A percentile compares a stretch with the other conserved stretches of the same genome.
Conservation (phyloP, 148 eudicot genomes). For the Camellia sinensis region DNA sequence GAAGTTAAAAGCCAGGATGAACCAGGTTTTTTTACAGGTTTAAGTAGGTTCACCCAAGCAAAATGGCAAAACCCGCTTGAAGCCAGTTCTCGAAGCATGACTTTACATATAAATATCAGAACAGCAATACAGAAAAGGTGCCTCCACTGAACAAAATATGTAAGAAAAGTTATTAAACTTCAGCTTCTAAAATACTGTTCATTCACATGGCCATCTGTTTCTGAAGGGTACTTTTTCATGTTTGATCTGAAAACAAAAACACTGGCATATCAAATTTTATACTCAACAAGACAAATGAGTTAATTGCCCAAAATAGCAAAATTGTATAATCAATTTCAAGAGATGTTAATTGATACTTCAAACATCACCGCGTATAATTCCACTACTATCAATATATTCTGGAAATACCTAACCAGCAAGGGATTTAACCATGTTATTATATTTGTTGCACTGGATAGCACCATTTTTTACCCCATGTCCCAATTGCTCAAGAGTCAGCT, state of each 20-base stretch:
- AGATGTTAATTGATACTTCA: too few species aligned
- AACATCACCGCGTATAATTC: too few species aligned
- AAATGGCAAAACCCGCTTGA: conserved; percentile 3
- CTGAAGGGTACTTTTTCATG: background rate
- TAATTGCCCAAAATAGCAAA: too few species aligned
- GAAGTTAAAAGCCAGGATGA: background rate
- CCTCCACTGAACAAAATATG: background rate
- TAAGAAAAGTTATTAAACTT: background rate
- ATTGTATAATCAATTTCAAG: too few species aligned
- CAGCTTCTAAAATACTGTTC: background rate
- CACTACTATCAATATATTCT: too few species aligned
- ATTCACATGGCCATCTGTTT: background rate
- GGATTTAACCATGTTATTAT: too few species aligned
- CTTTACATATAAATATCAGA: background rate
- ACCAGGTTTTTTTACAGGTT: background rate
- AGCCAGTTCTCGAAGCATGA: conserved; percentile 4
- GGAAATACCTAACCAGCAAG: too few species aligned
- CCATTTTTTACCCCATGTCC: too few species aligned
- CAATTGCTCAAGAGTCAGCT: too few species aligned
- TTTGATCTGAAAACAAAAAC: background rate
- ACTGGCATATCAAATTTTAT: background rate
- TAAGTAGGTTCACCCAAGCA: background rate
- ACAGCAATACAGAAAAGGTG: background rate
- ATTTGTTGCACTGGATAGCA: too few species aligned
- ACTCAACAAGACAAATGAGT: background rate